Evolutionary conservation across 2,329 filamentous ascomycete species (phyloP).

Genomic region (Ceratocystis huliohia): DNA sequence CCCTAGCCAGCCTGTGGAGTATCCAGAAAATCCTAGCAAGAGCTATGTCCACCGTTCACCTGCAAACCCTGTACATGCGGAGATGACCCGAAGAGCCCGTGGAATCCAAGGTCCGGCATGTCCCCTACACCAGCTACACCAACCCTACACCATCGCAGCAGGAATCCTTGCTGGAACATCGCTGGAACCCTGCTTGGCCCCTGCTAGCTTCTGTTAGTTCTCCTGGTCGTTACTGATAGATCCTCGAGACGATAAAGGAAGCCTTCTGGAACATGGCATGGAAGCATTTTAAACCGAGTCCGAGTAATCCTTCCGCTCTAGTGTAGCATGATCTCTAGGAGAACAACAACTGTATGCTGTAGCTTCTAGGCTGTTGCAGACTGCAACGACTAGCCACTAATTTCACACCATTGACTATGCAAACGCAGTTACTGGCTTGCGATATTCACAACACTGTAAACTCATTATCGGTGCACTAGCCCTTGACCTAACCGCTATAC

Average conservation of each 20-base stretch:
- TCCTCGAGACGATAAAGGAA: background rate
- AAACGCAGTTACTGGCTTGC: too few relatives aligned
- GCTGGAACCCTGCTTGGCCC: too few relatives aligned
- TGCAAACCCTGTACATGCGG: constrained; percentile 4
- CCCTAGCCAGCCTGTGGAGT: constrained; percentile 5
- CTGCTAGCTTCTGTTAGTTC: too few relatives aligned
- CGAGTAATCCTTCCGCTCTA: background rate
- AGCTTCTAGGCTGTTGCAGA: too few relatives aligned
- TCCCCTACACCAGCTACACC: constrained; percentile 6
- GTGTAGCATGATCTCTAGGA: background rate
- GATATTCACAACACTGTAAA: too few relatives aligned
- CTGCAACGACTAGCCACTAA: too few relatives aligned
- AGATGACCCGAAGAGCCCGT: constrained; percentile 9
- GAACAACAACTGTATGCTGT: too few relatives aligned
- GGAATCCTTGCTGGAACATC: background rate
- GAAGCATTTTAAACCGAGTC: constrained; percentile 9
- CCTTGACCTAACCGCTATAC: background rate
- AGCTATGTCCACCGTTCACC: constrained; percentile 11
- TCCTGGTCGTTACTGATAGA: background rate
- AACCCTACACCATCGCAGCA: too few relatives aligned
- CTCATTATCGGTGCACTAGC: background rate
- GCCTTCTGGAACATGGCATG: constrained; percentile 16
- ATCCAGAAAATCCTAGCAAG: constrained; percentile 9
- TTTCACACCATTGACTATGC: background rate
- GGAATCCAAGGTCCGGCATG: constrained; percentile 1